These are phyloP conservation scores for Neurospora tetrasperma DNA, from an alignment of 495 filamentous ascomycete species.

Conservation along the genomic window DNA sequence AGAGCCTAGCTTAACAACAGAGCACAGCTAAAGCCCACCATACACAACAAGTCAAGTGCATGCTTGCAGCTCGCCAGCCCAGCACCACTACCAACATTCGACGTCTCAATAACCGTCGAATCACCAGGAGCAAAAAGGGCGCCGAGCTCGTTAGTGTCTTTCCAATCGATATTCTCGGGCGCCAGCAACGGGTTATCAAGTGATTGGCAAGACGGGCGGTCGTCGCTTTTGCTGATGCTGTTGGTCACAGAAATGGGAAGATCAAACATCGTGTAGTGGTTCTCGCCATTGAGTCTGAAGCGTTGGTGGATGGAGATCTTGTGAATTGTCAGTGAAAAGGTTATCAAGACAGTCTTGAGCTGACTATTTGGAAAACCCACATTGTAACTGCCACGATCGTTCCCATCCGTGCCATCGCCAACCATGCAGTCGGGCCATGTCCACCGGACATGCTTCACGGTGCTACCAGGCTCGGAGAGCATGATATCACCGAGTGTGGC, in stretches of 20 bases:
- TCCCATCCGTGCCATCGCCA: constrained; percentile 37
- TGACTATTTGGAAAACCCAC: constrained; percentile 18
- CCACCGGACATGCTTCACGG: constrained; percentile 63
- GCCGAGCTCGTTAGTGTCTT: constrained; percentile 25
- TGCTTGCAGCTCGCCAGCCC: constrained; percentile 8
- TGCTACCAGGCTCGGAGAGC: constrained; percentile 48
- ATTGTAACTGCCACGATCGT: constrained; percentile 39
- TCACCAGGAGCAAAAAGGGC: constrained; percentile 39
- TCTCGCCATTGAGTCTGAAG: constrained; percentile 49
- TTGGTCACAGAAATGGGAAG: constrained; percentile 59
- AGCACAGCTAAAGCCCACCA: constrained; percentile 6
- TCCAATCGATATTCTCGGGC: constrained; percentile 28
- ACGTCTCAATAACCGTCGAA: constrained; percentile 26
- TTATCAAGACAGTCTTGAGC: background rate
- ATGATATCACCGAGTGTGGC: constrained; percentile 52
- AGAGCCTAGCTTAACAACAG: background rate
- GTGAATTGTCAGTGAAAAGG: background rate
- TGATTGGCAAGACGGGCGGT: constrained; percentile 34
- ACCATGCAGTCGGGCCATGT: constrained; percentile 55
- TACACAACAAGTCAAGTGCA: constrained; percentile 3
- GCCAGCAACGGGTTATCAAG: constrained; percentile 34
- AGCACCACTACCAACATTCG: constrained; percentile 23
- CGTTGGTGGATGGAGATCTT: constrained; percentile 59
- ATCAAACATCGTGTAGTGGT: constrained; percentile 60
- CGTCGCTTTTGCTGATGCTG: constrained; percentile 33